Evolutionary conservation across 2,329 filamentous ascomycete species (phyloP), one percentile per base, ranked within the genome.

Genomic region (Polytolypa hystricis): DNA sequence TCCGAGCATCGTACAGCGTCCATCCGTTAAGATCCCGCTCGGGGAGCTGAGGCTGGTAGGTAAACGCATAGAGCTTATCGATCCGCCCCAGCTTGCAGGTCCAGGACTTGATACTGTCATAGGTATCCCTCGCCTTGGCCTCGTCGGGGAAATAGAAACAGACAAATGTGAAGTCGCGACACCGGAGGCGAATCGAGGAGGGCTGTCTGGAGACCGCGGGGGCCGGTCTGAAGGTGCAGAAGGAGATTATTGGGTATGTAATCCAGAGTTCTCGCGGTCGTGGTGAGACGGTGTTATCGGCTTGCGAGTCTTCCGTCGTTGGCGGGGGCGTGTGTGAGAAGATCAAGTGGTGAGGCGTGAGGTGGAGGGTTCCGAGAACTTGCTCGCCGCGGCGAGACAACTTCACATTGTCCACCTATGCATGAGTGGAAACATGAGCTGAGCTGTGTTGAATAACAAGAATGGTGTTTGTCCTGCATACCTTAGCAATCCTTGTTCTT

Each of bases 131-230:
- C 6, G 85, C 89, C 46, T 77, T 70, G 37, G 71, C 71, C 51
- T 87, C 81, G 39, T 81, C 76, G 14, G 66, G 55, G 55, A 98
- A 93, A 60, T 87, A 86, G 62, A 98, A 87, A 43, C 84, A 87
- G 42, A 94, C 78, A 60, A 87, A 94, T 33, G 77, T 89, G 57
- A 98, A 96, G 66, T 98, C 91, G 40, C 89, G 82, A 55, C 87
- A 86, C 36, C 86, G 79, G 43, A 98, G 66, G 35, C 89, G 81
- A 53, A 98, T 85, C 3, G 84, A 83, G 4, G 87, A 85, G 20
- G 77, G 73, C 42, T 85, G 73, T 34, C 77, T 73, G 40, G 81
- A 81, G 9, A 70, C 67, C 5, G 75, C 70, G 12, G 82, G 79
- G 31, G 79, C 77, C 18, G 85, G 81, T 41, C 84, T 77, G 47